Percentiles rank a stretch among this genome's conserved stretches.
phyloP scores from a whole-genome alignment of 768 basidiomycete genomes.

The Favolaschia claudopus region DNA sequence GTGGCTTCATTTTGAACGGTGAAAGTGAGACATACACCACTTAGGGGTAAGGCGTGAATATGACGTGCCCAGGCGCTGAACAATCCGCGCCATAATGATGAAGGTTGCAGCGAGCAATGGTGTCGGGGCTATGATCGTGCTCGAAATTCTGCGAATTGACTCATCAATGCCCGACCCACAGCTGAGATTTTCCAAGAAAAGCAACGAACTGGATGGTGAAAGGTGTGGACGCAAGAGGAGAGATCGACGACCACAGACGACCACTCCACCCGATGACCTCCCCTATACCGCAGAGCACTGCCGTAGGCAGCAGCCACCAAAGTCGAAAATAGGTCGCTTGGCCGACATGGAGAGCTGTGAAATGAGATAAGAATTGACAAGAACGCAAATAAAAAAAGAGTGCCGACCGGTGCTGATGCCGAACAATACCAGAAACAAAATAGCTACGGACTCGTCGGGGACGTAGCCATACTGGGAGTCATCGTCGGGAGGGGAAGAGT shows the following conservation, averaged over 20 bases:
- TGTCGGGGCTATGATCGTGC: conserved; percentile 62
- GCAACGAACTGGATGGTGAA: conserved; percentile 56
- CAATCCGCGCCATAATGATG: conserved; percentile 56
- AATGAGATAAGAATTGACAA: not conserved
- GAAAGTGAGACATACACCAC: conserved; percentile 40
- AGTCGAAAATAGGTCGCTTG: conserved; percentile 51
- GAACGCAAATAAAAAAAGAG: not conserved
- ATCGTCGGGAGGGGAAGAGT: no score
- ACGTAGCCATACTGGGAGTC: conserved; percentile 5
- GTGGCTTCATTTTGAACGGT: conserved; percentile 2
- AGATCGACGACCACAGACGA: conserved; percentile 57
- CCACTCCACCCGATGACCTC: conserved; percentile 66
- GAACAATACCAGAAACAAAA: conserved; percentile 36
- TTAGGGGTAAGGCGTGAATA: conserved; percentile 58
- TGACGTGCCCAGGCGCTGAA: conserved; percentile 48
- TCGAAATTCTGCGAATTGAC: conserved; percentile 39
- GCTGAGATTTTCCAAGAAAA: not conserved
- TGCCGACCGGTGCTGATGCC: conserved; percentile 46
- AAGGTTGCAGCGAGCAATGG: conserved; percentile 66
- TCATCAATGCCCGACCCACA: not conserved
- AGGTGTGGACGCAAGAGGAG: conserved; percentile 29
- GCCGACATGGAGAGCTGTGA: conserved; percentile 51
- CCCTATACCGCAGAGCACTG: conserved; percentile 50
- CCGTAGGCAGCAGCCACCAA: conserved; percentile 63
- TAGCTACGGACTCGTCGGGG: not conserved